Base-by-base conservation (phyloP, 495 filamentous ascomycete species). In the Aspergillus panamensis region DNA sequence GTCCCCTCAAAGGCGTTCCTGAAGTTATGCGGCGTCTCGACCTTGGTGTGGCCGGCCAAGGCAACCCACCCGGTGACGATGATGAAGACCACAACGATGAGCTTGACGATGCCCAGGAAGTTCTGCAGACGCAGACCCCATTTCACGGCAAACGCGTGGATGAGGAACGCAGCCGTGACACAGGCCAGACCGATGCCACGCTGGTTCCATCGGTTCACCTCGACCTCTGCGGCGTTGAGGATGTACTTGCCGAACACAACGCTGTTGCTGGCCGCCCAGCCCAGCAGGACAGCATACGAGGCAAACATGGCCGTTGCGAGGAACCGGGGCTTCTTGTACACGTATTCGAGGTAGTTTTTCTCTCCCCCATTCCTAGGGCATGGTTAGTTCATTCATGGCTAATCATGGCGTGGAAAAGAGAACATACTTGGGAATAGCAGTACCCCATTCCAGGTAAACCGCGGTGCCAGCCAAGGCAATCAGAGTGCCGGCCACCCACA, bases 181-280 rank as follows among this genome's bases (percentile, higher is more conserved):
- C 85, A 87, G 6, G 82, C 85, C 45, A 89, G 65, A 1, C 81
- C 87, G 54, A 89, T 82, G 20, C 83, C 85, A 50, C 86, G 82
- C 58, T 87, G 82, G 49, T 80, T 82, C 84, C 87, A 90, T n/a
- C 83, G 78, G 58, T 80, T 80, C 8, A 82, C 80, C 45, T 83
- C 77, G 8, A 79, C 68, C 17, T 84, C 81, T 0, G 81, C 72
- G 0, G 87, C 88, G 58, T 80, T 78, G 52, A 90, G 79, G 48
- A 90, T 80, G 58, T 90, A 89, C 48, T 84, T 77, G 35, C 86
- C 86, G 48, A 90, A 90, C 16, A 87, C 79, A 61, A 90, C 78
- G 8, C 82, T 80, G 67, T 90, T 91, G 59, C 80, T 83, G 0
- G 83, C 78, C 1, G 74, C 75, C 74, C 74, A 80, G 10, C 80